A percentile compares a stretch with the other conserved stretches of the same genome.
phyloP scores from a whole-genome alignment of 495 filamentous ascomycete genomes.

The Trichoderma erinaceum region DNA sequence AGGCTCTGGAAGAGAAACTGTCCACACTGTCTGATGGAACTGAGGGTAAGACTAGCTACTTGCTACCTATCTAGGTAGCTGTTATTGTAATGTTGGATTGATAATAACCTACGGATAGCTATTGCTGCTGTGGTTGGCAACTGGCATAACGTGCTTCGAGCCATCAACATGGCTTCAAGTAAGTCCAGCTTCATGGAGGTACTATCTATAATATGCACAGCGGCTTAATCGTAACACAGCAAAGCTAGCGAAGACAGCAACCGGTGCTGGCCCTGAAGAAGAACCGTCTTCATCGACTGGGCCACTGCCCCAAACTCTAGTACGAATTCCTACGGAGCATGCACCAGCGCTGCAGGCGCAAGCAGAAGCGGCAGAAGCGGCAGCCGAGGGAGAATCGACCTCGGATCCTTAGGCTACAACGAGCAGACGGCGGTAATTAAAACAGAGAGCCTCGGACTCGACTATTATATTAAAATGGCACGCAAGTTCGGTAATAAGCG shows the following conservation, averaged over 20 bases:
- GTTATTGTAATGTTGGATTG: neutral
- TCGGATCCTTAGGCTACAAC: neutral
- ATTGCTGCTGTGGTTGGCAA: slow-evolving; percentile 89
- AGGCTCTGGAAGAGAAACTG: slow-evolving; percentile 80
- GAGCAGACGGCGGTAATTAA: neutral
- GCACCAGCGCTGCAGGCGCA: slow-evolving; percentile 50
- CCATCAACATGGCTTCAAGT: slow-evolving; percentile 95
- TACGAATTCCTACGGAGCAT: slow-evolving; percentile 70
- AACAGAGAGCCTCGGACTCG: neutral
- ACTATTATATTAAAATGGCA: neutral
- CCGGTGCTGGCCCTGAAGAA: slow-evolving; percentile 23
- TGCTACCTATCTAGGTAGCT: too few species aligned
- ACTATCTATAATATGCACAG: neutral
- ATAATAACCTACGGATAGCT: slow-evolving; percentile 43
- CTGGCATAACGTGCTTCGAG: slow-evolving; percentile 91
- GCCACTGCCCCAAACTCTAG: slow-evolving; percentile 69
- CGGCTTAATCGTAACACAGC: neutral
- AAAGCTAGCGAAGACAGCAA: slow-evolving; percentile 45
- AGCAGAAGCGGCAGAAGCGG: slow-evolving; percentile 38
- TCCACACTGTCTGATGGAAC: slow-evolving; percentile 85
- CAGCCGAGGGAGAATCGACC: slow-evolving; percentile 21
- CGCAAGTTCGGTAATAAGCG: neutral
- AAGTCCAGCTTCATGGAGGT: slow-evolving; percentile 30
- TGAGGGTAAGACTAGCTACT: slow-evolving; percentile 56
- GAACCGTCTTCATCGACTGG: slow-evolving; percentile 28